Evolutionary conservation across 441 rosid species (phyloP), one percentile per base, ranked within the genome.

Genomic region (Corymbia citriodora): DNA sequence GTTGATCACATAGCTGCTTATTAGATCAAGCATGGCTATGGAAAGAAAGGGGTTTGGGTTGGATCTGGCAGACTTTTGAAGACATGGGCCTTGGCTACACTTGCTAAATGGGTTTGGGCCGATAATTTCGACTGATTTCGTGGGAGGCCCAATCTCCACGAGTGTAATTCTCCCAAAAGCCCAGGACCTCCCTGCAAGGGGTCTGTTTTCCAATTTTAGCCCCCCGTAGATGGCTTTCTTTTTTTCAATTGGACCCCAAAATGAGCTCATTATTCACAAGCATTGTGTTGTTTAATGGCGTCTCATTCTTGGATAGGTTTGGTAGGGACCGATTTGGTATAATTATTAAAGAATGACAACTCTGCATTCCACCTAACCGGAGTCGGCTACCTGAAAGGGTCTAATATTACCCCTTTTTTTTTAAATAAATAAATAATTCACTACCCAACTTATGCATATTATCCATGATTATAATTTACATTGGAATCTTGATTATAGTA

Each of bases 371-470:
- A 74, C 19, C 83, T 10, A 36, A 74, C 50, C 0, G 1, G 9
- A 74, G 50, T 36, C 7, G 16, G 9, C 83, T 36, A 6, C 50
- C 45, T 7, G 15, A 74, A 40, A 74, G 83, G 82, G 16, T 74
- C 50, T 40, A 10, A 36, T 23, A 19, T 36, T 2, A 33, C 82
- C 81, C 5, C 1, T 18, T 68, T 33, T 70, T n/a, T 70, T 9
- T 1, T 3, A 14, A 18, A 70, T 33, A 36, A 72, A 72, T 36
- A 10, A 36, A 72, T 10, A 36, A 72, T 36, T 0, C 2, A 72
- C 10, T 19, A 19, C 49, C 0, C 27, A 36, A 72, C 27, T 72
- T 21, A 19, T 18, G 18, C 0, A 0, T 33, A 9, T 0, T 19
- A 36, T 4, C 49, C 49, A 19, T 10, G 49, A 36, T 36, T 36